These are phyloP conservation scores for Candida rishiriensis DNA, from an alignment of 805 yeast genomes.

Conservation along the genomic window DNA sequence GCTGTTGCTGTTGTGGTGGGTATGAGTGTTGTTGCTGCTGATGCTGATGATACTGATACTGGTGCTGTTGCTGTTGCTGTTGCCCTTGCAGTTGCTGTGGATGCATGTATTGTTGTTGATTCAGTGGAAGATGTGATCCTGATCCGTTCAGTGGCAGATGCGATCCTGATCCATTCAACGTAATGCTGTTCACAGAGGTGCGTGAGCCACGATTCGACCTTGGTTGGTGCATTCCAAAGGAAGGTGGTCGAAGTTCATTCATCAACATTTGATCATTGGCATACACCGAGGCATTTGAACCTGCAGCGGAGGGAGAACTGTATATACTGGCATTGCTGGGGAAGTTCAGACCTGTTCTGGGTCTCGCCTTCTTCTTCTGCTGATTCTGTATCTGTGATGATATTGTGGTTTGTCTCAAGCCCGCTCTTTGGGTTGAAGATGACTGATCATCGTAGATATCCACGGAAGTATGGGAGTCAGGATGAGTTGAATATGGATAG, in stretches of 20 bases:
- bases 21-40: conserved; percentile 5
- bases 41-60: conserved; percentile 4
- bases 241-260: conserved; percentile 4
- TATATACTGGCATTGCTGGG: too few relatives aligned
- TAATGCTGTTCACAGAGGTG: not conserved
- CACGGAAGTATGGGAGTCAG: conserved; percentile 3
- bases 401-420: conserved; percentile 28
- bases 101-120: conserved; percentile 1
- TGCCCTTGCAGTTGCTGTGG: conserved; percentile 1
- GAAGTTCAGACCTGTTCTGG: conserved; percentile 15
- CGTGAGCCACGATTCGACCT: conserved; percentile 7
- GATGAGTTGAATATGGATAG: too few relatives aligned
- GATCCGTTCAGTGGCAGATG: too few relatives aligned
- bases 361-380: conserved; percentile 24
- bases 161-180: too few relatives aligned
- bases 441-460: conserved; percentile 27
- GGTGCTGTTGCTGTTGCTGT: conserved; percentile 4
- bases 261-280: too few relatives aligned
- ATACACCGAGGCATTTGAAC: too few relatives aligned
- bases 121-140: not conserved
- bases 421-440: conserved; percentile 26
- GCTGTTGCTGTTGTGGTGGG: conserved; percentile 3
- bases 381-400: conserved; percentile 22
- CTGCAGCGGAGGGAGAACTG: too few relatives aligned
- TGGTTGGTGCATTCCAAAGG: conserved; percentile 5